Conservation (phyloP, 805 yeast species). For the Yamadazyma phyllophila region DNA sequence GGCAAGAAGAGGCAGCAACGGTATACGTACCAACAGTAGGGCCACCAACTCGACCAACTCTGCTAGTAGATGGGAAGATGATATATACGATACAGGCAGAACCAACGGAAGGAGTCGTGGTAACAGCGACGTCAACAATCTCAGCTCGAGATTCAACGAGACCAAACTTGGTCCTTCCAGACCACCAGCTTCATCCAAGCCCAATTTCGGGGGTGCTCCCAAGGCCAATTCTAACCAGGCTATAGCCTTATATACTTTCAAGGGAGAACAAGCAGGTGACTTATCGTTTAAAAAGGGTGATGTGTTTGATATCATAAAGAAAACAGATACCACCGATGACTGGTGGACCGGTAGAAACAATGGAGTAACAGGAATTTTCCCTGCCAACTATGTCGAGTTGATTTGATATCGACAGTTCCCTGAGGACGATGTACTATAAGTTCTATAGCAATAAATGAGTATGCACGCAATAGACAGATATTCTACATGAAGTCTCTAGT, state of each 20-base stretch:
- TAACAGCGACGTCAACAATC: constrained; percentile 32
- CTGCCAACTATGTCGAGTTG: constrained; percentile 93
- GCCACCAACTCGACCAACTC: constrained; percentile 12
- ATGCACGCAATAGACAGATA: background rate
- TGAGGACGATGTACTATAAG: background rate
- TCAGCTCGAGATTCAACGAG: constrained; percentile 34
- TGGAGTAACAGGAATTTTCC: constrained; percentile 88
- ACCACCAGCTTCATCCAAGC: constrained; percentile 39
- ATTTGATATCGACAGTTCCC: constrained; percentile 42
- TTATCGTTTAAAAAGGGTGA: constrained; percentile 93
- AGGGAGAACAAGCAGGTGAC: constrained; percentile 93
- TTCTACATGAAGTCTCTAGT: no score
- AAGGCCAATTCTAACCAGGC: constrained; percentile 66
- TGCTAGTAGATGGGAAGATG: constrained; percentile 70
- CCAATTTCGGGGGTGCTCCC: constrained; percentile 36
- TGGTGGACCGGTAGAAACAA: constrained; percentile 98
- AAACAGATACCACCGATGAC: constrained; percentile 85
- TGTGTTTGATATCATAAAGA: constrained; percentile 79
- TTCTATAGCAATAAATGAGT: background rate
- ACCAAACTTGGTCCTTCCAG: constrained; percentile 35
- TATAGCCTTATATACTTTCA: constrained; percentile 82
- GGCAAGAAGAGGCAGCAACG: constrained; percentile 10
- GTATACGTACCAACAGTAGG: constrained; percentile 14
- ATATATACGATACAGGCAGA: constrained; percentile 62
- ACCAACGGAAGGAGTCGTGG: constrained; percentile 26